Base-by-base conservation (phyloP, 805 yeast species). In the Hanseniaspora hatyaiensis region DNA sequence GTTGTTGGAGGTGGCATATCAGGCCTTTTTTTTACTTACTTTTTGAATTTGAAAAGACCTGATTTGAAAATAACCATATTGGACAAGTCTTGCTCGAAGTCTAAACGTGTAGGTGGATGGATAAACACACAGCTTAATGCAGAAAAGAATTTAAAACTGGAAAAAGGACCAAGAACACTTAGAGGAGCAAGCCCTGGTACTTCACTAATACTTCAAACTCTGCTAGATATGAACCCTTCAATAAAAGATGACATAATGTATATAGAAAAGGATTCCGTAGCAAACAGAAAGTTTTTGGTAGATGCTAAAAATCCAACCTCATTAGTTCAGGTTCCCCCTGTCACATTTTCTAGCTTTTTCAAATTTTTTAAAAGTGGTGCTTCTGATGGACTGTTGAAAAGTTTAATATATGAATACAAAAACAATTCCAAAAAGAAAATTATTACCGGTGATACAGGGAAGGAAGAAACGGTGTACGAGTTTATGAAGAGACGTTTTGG, bases 131-230 rank as follows among this genome's bases (percentile, higher is more conserved):
- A 73, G 50, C 54, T 57, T 11, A 55, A 55, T 23, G 66, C 58
- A 11, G 52, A 52, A 33, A 58, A 49, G 11, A 23, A 29, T 9
- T 53, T 61, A 60, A 50, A 70, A 2, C 61, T 85, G 26, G 97
- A 92, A 56, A 81, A 80, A 52, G 98, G 97, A 0, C 97, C 98
- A 0, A 67, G 97, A 42, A 92, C 97, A 0, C 65, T 92, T 37
- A 67, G 96, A 51, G 95, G 95, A 0, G 75, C 75, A 5, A 82
- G 86, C 47, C 78, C 78, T 34, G 97, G 97, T 0, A 76, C 87
- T 0, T 64, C 81, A 26, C 56, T 84, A 22, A 73, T 83, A 6
- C 63, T 81, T 19, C 94, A 83, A 58, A 30, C 38, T 16, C 18
- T 45, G 23, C 68, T 77, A 2, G 57, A 84, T 49, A 49, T 57